Base-by-base conservation (phyloP, 2,329 filamentous ascomycete genomes). In the Colletotrichum sp. region DNA sequence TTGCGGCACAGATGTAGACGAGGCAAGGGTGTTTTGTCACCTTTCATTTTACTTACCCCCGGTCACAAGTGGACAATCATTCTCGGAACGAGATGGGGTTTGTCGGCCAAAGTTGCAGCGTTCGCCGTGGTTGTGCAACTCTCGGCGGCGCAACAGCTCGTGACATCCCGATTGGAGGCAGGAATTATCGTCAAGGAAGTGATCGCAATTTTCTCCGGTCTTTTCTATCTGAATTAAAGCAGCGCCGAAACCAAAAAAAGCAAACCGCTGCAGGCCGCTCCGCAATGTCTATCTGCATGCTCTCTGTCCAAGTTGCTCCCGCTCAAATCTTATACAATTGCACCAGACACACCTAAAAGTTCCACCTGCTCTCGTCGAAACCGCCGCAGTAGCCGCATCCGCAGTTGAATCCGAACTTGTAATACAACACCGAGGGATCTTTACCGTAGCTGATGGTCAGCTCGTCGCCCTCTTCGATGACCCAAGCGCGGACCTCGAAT, bases 361-460 rank as follows among this genome's bases (percentile, higher is more conserved):
- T 68, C 74, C 39, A 72, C 78, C 34, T 34, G 21, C 18, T 32
- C 1, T 59, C 26, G 6, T 76, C 71, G 4, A 76, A 76, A 4
- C 77, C 76, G 3, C 75, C 65, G 72, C 90, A 92, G 3, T 81
- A 84, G 13, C 88, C 88, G 69, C 90, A 92, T 6, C 81, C 77
- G 79, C 90, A 92, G 4, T 84, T 80, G 74, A 92, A 92, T 0
- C 90, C 90, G 78, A 89, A 92, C 12, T 84, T 83, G 8, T 79
- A 71, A 32, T 85, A 86, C 0, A 92, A 81, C 6, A 83, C 78
- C 2, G 75, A 65, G 0, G 88, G 86, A 7, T 79, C 76, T 8
- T 77, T 78, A 1, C 86, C 87, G 71, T 92, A 92, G 2, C 83
- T 86, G 28, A 92, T 89, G 1, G 86, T 88, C 4, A 92, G 80